These are phyloP conservation scores for Lipomyces japonicus DNA, from an alignment of 805 yeast genomes.

Conservation along the genomic window DNA sequence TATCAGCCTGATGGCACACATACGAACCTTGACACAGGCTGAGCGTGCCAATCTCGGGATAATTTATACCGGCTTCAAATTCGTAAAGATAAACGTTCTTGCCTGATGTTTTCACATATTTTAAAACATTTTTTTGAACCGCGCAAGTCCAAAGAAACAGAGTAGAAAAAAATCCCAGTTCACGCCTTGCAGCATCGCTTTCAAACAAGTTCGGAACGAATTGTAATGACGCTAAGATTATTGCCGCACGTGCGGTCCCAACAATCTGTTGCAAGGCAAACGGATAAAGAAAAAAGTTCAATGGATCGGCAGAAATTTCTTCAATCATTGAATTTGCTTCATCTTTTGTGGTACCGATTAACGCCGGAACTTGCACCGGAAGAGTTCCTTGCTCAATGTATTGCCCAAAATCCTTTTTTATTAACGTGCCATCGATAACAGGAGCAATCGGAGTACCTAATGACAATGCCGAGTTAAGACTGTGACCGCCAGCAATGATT, in stretches of 20 bases:
- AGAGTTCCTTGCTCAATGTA: conserved; percentile 17
- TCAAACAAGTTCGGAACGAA: conserved; percentile 8
- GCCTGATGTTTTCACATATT: not conserved
- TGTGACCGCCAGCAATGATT: conserved; percentile 5
- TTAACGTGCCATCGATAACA: conserved; percentile 29
- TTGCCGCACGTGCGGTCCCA: conserved; percentile 16
- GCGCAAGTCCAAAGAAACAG: conserved; percentile 33
- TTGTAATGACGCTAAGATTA: conserved; percentile 7
- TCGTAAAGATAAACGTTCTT: conserved; percentile 30
- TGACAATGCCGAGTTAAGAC: conserved; percentile 17
- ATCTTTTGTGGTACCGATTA: conserved; percentile 31
- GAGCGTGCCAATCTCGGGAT: conserved; percentile 23
- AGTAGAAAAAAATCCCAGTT: conserved; percentile 24
- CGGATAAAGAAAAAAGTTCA: conserved; percentile 7
- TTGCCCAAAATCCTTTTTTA: conserved; percentile 26
- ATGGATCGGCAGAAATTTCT: conserved; percentile 5
- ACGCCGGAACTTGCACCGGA: conserved; percentile 28
- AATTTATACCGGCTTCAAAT: conserved; percentile 32
- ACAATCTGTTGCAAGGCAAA: conserved; percentile 8
- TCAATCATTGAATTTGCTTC: conserved; percentile 32
- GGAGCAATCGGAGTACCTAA: conserved; percentile 32
- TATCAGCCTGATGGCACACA: conserved; percentile 37
- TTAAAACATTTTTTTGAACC: conserved; percentile 17
- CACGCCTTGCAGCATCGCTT: conserved; percentile 15
- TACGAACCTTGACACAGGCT: conserved; percentile 25